Base-by-base conservation (phyloP, 208 protist species). In the Plasmodiophora brassicae region DNA sequence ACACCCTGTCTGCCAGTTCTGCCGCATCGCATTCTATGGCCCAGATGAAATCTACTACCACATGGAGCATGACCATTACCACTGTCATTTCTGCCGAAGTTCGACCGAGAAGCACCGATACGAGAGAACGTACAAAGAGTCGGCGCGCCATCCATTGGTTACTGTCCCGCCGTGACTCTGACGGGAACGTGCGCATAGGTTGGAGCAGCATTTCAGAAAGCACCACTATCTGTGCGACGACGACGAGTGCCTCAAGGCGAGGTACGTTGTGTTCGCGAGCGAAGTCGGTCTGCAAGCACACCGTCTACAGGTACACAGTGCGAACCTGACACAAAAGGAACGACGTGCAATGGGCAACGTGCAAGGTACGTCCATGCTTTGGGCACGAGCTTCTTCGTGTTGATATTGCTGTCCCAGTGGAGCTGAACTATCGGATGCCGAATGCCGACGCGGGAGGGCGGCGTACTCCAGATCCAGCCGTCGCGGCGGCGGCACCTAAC, bases 21-120 rank as follows among this genome's bases (percentile, higher is more conserved):
- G 65, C 41, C 65, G 65, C 10, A 32, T 32, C n/a, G 65, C 14
- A 36, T 78, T 36, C 41, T 78, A 44, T 38, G 65, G 65, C 14
- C 20, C 5, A 78, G 65, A 78, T 38, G 65, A 78, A 32, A 14
- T 78, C 10, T 78, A 38, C 41, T 44, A 5, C 41, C 65, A 78
- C 41, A 78, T 78, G 65, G 65, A 78, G 41, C 65, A 38, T n/a
- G 65, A 78, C 32, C 65, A 78, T 78, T 78, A 78, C n/a, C 65
- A 78, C 41, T 78, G 65, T 32, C 65, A 78, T 32, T 36, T 78
- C 65, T 78, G 65, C n/a, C 41, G 32, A 14, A 78, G n/a, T 5
- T 8, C 5, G n/a, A 38, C 5, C 65, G 65, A 78, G 5, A 5
- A 5, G 10, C 32, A 78, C 32, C 5, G n/a, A 36, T 78, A 78